Percentiles rank a stretch among this genome's conserved stretches.
These are phyloP conservation scores for Penicillium ucsense DNA, from an alignment of 495 filamentous ascomycete genomes.

Conservation along the genomic window DNA sequence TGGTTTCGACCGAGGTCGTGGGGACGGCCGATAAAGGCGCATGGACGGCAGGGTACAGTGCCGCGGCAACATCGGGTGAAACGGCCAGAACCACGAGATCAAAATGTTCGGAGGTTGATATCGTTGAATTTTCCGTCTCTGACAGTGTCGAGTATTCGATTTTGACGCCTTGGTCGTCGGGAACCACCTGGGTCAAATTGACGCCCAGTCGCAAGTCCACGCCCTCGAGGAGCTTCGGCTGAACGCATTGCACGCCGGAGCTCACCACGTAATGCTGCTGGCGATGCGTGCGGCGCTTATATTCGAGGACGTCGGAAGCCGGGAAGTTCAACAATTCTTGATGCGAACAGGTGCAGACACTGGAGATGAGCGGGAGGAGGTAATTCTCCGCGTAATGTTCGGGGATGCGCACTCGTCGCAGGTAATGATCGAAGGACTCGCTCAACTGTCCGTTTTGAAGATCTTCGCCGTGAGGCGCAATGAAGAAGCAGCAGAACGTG, in stretches of 20 bases:
- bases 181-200: conserved; percentile 9
- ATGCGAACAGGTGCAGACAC: conserved; percentile 44
- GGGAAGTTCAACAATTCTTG: conserved; percentile 41
- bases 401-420: conserved; percentile 37
- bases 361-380: conserved; percentile 43
- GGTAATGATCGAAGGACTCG: conserved; percentile 36
- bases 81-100: conserved; percentile 38
- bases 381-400: conserved; percentile 31
- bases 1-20: conserved; percentile 1
- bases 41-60: conserved; percentile 14
- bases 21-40: conserved; percentile 1
- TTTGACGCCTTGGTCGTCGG: conserved; percentile 1
- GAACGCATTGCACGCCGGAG: conserved; percentile 36
- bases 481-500: conserved; percentile 35
- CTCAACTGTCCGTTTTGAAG: neutral
- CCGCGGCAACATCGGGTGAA: conserved; percentile 30
- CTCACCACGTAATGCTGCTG: conserved; percentile 40
- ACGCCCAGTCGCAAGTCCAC: conserved; percentile 8
- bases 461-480: conserved; percentile 19
- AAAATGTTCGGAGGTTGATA: conserved; percentile 10
- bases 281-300: conserved; percentile 32
- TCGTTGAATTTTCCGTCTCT: neutral
- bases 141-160: conserved; percentile 3
- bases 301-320: conserved; percentile 37
- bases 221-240: conserved; percentile 29